Conservation (phyloP, 176 grass and related monocot species). For the Avena atlantica region DNA sequence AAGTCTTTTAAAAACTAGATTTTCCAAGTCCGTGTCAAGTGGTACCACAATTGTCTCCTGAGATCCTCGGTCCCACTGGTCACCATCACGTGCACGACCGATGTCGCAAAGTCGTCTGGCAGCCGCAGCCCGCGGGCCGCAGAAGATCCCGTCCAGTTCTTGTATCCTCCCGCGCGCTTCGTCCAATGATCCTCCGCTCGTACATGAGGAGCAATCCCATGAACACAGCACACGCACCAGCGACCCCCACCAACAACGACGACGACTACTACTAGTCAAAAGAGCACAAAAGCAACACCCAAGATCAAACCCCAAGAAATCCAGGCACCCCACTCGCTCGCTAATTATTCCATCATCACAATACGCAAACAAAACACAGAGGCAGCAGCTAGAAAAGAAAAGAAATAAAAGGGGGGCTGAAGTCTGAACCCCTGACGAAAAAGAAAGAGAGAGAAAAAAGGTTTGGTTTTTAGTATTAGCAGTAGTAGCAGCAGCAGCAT, state of each 20-base stretch:
- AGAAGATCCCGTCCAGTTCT: constrained; percentile 57
- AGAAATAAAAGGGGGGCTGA: constrained; percentile 26
- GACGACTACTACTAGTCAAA: constrained; percentile 42
- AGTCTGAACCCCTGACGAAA: constrained; percentile 28
- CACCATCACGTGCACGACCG: constrained; percentile 13
- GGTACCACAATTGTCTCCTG: too few species aligned
- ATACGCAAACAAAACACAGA: neutral
- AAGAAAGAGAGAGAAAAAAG: constrained; percentile 32
- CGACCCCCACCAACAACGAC: constrained; percentile 28
- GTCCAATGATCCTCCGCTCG: constrained; percentile 43
- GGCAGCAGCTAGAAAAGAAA: constrained; percentile 25
- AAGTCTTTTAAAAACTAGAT: too few species aligned
- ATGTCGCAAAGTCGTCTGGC: neutral
- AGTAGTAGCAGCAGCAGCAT: neutral
- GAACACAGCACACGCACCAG: constrained; percentile 40
- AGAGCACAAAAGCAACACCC: constrained; percentile 45
- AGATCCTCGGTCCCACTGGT: too few species aligned
- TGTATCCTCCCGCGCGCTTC: constrained; percentile 40
- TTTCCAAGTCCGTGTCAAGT: too few species aligned
- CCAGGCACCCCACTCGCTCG: constrained; percentile 39
- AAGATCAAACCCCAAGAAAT: constrained; percentile 64
- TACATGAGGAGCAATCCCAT: constrained; percentile 50
- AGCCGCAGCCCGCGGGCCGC: neutral
- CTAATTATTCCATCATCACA: constrained; percentile 34
- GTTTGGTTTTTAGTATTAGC: constrained; percentile 60